These are phyloP conservation scores for Zymoseptoria passerinii DNA, from an alignment of 2,329 filamentous ascomycete genomes.

Conservation along the genomic window DNA sequence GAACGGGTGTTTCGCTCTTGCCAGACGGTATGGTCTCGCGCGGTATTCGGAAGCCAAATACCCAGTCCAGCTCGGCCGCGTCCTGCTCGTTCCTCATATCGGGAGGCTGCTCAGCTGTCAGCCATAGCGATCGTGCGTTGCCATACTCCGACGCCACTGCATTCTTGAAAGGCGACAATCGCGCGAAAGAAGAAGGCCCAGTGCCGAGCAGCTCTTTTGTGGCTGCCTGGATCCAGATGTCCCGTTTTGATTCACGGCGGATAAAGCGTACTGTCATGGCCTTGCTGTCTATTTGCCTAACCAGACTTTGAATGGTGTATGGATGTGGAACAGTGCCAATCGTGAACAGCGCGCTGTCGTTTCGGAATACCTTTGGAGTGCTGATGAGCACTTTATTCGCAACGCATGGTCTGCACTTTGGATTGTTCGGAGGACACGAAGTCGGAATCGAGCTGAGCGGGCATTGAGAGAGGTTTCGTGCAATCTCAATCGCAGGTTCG, in stretches of 20 bases:
- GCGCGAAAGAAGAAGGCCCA: constrained; percentile 53
- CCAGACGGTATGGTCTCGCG: constrained; percentile 45
- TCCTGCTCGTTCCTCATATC: constrained; percentile 33
- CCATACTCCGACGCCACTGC: constrained; percentile 63
- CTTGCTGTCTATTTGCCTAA: constrained; percentile 42
- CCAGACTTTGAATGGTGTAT: constrained; percentile 68
- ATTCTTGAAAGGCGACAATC: constrained; percentile 71
- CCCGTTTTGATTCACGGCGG: constrained; percentile 57
- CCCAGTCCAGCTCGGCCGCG: constrained; percentile 61
- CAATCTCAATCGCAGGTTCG: constrained; percentile 62
- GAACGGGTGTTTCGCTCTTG: constrained; percentile 50
- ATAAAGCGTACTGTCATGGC: constrained; percentile 36
- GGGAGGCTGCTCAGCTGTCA: constrained; percentile 59
- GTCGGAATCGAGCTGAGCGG: constrained; percentile 61
- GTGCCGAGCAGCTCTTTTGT: constrained; percentile 62
- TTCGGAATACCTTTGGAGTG: constrained; percentile 61
- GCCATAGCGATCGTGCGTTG: constrained; percentile 63
- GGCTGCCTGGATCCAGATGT: constrained; percentile 66
- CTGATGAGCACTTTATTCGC: constrained; percentile 57
- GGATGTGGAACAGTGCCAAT: constrained; percentile 88
- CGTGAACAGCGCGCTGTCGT: constrained; percentile 64
- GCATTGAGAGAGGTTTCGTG: constrained; percentile 67
- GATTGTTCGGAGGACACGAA: constrained; percentile 76
- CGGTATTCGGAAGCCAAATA: constrained; percentile 78
- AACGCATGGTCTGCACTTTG: constrained; percentile 66